Evolutionary conservation across 2,329 filamentous ascomycete genomes (phyloP), one percentile per base, ranked within the genome.

Genomic region (Ophiocordyceps unilateralis): DNA sequence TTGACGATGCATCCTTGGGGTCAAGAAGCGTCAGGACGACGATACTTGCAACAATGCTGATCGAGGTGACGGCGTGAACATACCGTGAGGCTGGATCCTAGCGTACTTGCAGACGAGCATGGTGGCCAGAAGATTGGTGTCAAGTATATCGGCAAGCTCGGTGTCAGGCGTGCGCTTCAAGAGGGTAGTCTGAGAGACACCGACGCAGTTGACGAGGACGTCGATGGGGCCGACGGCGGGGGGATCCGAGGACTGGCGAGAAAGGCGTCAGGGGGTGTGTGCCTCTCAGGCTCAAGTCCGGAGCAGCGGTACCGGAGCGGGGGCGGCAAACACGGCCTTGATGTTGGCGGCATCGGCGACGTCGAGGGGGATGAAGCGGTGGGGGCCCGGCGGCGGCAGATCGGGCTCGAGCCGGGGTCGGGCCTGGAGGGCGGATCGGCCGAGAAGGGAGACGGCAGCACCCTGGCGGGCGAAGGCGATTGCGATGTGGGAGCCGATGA

Each of bases 181-280:
- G 1, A 85, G 64, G 0, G 69, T 72, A 12, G 69, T 70, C 50
- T 86, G 77, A 0, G 79, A 69, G 20, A 87, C 66, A 10, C 86
- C 87, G 0, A 86, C 86, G 22, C 83, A 82, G 55, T 93, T 93
- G 48, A 93, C 70, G 1, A 93, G 70, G 24, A 89, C 65, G 52
- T 75, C 68, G 9, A 66, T 49, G 9, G 55, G 52, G 0, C 61
- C 61, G 30, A 63, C 54, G 32, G 45, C 21, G 12, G 37, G 22
- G 26, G 39, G 38, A 3, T 41, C 28, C 6, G 23, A n/a, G 14
- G 39, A n/a, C 39, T 28, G 39, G 15, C 32, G 32, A n/a, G 30
- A 32, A 32, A n/a, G 15, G 15, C 12, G 30, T 32, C 30, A 32
- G 30, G 30, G 12, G 11, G 4, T n/a, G 30, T 6, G 15, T 14